Evolutionary conservation across 1,284 basidiomycete species (phyloP).

Genomic region (Sporisorium graminicola): DNA sequence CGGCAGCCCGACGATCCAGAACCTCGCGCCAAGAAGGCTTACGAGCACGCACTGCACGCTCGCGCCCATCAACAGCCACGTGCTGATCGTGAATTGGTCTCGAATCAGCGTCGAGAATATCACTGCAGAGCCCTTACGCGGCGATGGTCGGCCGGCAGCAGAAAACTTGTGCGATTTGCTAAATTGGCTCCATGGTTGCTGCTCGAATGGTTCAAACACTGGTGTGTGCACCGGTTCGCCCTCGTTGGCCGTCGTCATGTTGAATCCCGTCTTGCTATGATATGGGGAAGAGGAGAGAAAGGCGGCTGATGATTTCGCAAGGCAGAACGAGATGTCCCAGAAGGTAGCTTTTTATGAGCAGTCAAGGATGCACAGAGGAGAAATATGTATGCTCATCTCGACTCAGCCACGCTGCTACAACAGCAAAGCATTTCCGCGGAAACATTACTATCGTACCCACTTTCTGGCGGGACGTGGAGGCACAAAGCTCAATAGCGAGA

Average conservation of each 20-base stretch:
- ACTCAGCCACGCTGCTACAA: too few relatives aligned
- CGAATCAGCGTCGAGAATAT: conserved; percentile 1
- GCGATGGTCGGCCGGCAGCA: conserved; percentile 8
- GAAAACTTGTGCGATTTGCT: background rate
- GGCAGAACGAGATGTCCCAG: too few relatives aligned
- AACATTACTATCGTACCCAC: too few relatives aligned
- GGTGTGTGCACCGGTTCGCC: conserved; percentile 3
- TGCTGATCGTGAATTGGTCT: conserved; percentile 22
- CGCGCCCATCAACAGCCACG: conserved; percentile 28
- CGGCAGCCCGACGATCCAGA: conserved; percentile 17
- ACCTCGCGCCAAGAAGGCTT: conserved; percentile 13
- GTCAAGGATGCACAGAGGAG: too few relatives aligned
- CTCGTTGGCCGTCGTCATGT: background rate
- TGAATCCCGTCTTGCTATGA: background rate
- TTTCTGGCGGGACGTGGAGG: too few relatives aligned
- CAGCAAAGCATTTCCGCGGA: too few relatives aligned
- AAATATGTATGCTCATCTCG: too few relatives aligned
- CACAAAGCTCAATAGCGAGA: too few relatives aligned
- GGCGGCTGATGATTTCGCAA: too few relatives aligned
- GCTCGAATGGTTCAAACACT: conserved; percentile 19
- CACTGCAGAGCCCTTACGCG: background rate
- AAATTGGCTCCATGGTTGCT: conserved; percentile 26
- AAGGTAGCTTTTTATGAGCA: too few relatives aligned
- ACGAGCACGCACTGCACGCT: conserved; percentile 19
- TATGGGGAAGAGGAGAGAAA: too few relatives aligned